Conservation (phyloP, 2,329 filamentous ascomycete species). For the Penicillium griseofulvum region DNA sequence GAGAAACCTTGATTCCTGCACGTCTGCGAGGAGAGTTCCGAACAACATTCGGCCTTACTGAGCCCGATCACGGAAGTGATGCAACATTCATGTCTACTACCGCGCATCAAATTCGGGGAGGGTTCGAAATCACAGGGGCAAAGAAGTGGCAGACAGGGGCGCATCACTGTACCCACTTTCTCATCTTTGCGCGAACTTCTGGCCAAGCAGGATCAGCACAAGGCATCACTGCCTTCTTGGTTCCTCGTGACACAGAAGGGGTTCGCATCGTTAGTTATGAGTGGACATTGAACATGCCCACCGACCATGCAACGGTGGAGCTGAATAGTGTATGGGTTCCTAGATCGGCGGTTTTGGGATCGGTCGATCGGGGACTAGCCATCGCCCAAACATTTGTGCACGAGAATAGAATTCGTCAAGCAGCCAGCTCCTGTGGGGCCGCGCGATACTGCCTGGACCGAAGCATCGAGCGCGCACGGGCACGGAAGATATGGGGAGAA, state of each 20-base stretch:
- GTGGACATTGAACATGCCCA: slow-evolving; percentile 67
- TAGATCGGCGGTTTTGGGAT: slow-evolving; percentile 52
- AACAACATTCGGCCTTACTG: slow-evolving; percentile 62
- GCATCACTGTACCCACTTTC: slow-evolving; percentile 60
- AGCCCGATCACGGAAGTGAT: slow-evolving; percentile 61
- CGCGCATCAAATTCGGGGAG: slow-evolving; percentile 46
- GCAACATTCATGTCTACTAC: slow-evolving; percentile 61
- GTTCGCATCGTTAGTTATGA: slow-evolving; percentile 58
- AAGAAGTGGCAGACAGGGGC: slow-evolving; percentile 68
- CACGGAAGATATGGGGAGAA: slow-evolving; percentile 41
- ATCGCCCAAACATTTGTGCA: slow-evolving; percentile 66
- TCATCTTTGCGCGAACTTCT: slow-evolving; percentile 60
- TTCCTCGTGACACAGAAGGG: slow-evolving; percentile 54
- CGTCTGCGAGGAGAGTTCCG: slow-evolving; percentile 54
- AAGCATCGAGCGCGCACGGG: slow-evolving; percentile 56
- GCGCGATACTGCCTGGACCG: slow-evolving; percentile 60
- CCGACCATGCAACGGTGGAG: slow-evolving; percentile 61
- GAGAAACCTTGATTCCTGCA: slow-evolving; percentile 52
- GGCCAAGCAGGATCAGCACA: slow-evolving; percentile 52
- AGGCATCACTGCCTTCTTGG: slow-evolving; percentile 62
- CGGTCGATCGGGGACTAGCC: slow-evolving; percentile 54
- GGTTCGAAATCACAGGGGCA: slow-evolving; percentile 52
- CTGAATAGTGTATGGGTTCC: slow-evolving; percentile 59
- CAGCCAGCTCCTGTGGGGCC: slow-evolving; percentile 50
- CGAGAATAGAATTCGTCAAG: slow-evolving; percentile 65